Evolutionary conservation across 163 green algal genomes (phyloP).

Genomic region (Chlamydomonas reinhardtii): DNA sequence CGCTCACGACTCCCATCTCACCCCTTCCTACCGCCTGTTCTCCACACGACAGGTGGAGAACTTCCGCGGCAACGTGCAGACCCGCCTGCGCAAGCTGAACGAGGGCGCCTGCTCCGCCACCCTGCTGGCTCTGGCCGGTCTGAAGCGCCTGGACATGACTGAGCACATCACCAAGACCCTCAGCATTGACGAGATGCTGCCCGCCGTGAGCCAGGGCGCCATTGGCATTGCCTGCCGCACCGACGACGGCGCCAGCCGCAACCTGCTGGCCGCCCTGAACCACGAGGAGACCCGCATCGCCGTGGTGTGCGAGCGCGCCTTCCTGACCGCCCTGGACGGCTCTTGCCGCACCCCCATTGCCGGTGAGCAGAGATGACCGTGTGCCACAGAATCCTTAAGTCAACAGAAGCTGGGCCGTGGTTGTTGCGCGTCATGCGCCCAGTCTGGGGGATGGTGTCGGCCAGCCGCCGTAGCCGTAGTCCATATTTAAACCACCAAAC

Average conservation of each 20-base stretch:
- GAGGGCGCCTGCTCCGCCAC: conserved; percentile 94
- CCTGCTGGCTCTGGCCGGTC: conserved; percentile 94
- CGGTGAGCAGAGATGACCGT: conserved; percentile 69
- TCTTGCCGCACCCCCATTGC: conserved; percentile 98
- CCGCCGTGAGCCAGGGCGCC: conserved; percentile 91
- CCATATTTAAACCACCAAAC: too few relatives aligned
- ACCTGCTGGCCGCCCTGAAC: conserved; percentile 93
- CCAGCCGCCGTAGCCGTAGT: too few relatives aligned
- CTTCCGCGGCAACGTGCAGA: conserved; percentile 99
- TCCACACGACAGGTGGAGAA: conserved; percentile 82
- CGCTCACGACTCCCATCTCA: neutral
- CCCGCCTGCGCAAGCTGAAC: conserved; percentile 94
- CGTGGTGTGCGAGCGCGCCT: conserved; percentile 94
- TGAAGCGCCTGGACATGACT: conserved; percentile 96
- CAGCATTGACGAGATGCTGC: conserved; percentile 95
- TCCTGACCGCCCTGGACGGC: conserved; percentile 96
- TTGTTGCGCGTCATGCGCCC: too few relatives aligned
- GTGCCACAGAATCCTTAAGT: too few relatives aligned
- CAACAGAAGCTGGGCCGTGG: too few relatives aligned
- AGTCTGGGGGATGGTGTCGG: too few relatives aligned
- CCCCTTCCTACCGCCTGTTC: too few relatives aligned
- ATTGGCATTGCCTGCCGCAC: conserved; percentile 91
- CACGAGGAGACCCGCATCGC: conserved; percentile 97
- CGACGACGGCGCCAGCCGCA: conserved; percentile 74
- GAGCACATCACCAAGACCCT: conserved; percentile 95